Percentiles rank a stretch among this genome's conserved stretches.
Conservation (phyloP, 1,284 basidiomycete species). For the Microbotryum scabiosae region DNA sequence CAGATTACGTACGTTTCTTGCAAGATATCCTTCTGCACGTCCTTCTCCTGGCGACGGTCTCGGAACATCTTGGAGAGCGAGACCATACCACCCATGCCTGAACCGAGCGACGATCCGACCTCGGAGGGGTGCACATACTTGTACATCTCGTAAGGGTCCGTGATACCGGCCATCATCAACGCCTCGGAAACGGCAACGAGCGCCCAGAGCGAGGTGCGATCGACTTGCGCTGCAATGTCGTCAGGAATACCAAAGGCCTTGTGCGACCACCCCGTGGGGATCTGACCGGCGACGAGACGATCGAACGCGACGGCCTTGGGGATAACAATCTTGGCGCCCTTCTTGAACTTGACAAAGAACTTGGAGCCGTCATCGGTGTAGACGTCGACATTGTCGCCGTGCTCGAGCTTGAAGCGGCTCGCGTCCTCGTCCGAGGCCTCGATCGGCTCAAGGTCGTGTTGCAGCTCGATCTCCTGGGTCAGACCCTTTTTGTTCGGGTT, state of each 20-base stretch:
- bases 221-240: slow-evolving; percentile 89
- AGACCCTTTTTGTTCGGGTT: slow-evolving; percentile 95
- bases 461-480: slow-evolving; percentile 92
- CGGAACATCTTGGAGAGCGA: slow-evolving; percentile 88
- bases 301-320: slow-evolving; percentile 95
- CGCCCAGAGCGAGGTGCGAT: slow-evolving; percentile 94
- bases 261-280: slow-evolving; percentile 95
- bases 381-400: slow-evolving; percentile 85
- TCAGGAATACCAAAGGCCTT: slow-evolving; percentile 95
- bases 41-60: slow-evolving; percentile 91
- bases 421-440: slow-evolving; percentile 88
- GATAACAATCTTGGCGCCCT: slow-evolving; percentile 84
- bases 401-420: slow-evolving; percentile 90
- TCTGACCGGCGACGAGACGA: slow-evolving; percentile 87
- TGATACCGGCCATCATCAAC: slow-evolving; percentile 92
- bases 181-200: slow-evolving; percentile 89
- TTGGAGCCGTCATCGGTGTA: slow-evolving; percentile 81
- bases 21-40: slow-evolving; percentile 94
- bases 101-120: slow-evolving; percentile 82
- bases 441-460: slow-evolving; percentile 92
- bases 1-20: slow-evolving; percentile 76
- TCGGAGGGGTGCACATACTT: slow-evolving; percentile 94
- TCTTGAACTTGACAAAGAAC: slow-evolving; percentile 98
- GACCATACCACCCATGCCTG: slow-evolving; percentile 89
- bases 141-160: slow-evolving; percentile 94